phyloP scores from a whole-genome alignment of 345 rosid genomes.

The Draba incana region DNA sequence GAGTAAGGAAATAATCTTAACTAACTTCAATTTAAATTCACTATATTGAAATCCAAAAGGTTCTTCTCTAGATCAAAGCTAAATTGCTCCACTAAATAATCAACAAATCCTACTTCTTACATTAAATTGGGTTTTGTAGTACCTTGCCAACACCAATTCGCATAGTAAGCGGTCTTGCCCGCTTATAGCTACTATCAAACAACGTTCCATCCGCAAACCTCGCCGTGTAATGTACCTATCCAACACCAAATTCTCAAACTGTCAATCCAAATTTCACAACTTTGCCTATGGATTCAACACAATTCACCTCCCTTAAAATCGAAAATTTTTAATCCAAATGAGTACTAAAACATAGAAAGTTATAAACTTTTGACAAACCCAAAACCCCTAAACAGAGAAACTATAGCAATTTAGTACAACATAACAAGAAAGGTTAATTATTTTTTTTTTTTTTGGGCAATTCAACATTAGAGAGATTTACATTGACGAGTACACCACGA shows the following conservation, averaged over 20 bases:
- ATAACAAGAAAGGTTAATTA: not conserved
- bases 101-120: not conserved
- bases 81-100: not conserved
- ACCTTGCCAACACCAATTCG: slow-evolving; percentile 95
- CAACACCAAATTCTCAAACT: slow-evolving; percentile 28
- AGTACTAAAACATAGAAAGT: not conserved
- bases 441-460: not conserved
- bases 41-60: not conserved
- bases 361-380: not conserved
- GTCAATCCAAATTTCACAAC: not conserved
- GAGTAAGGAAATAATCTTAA: slow-evolving; percentile 1
- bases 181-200: slow-evolving; percentile 94
- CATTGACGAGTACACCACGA: slow-evolving; percentile 75
- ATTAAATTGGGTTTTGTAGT: slow-evolving; percentile 1
- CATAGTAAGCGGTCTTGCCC: slow-evolving; percentile 91
- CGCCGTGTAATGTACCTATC: slow-evolving; percentile 85
- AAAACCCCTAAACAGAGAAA: not conserved
- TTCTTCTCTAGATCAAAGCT: not conserved
- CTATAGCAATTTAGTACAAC: not conserved
- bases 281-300: not conserved
- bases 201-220: slow-evolving; percentile 87
- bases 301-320: not conserved
- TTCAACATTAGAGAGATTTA: slow-evolving; percentile 30
- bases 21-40: not conserved
- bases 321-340: not conserved